phyloP scores from a whole-genome alignment of 2,329 filamentous ascomycete species.

The Neonectria coccinea region DNA sequence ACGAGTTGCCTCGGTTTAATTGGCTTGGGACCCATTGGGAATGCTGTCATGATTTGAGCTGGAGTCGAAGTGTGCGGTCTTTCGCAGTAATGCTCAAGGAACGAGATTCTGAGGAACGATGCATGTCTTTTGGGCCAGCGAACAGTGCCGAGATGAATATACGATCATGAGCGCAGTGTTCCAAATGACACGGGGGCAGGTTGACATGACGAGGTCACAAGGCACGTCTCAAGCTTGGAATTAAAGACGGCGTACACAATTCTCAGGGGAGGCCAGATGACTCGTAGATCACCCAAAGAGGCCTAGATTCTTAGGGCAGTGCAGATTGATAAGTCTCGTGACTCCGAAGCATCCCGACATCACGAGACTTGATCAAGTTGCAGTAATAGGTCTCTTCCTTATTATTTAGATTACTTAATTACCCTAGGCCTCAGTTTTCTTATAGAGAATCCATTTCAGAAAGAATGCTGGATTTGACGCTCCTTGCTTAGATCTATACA shows the following conservation, averaged over 20 bases:
- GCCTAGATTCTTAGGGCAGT: slow-evolving; percentile 15
- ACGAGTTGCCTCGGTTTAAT: neutral
- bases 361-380: neutral
- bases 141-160: neutral
- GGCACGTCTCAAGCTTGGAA: neutral
- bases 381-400: too few species aligned
- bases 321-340: slow-evolving; percentile 13
- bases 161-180: slow-evolving; percentile 1
- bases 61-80: neutral
- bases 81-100: neutral
- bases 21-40: neutral
- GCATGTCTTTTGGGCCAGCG: neutral
- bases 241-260: neutral
- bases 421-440: neutral
- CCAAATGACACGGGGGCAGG: slow-evolving; percentile 15
- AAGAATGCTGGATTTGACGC: neutral
- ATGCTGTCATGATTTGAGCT: neutral
- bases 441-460: neutral
- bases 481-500: too few species aligned
- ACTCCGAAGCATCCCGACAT: slow-evolving; percentile 15
- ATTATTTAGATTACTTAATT: neutral
- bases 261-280: slow-evolving; percentile 9
- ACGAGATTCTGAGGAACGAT: neutral
- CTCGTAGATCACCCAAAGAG: slow-evolving; percentile 4
- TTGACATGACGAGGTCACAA: slow-evolving; percentile 12